A percentile compares a stretch with the other conserved stretches of the same genome.
Evolutionary conservation across 169 alveolate genomes (phyloP).

Genomic region (Plasmodium adleri): DNA sequence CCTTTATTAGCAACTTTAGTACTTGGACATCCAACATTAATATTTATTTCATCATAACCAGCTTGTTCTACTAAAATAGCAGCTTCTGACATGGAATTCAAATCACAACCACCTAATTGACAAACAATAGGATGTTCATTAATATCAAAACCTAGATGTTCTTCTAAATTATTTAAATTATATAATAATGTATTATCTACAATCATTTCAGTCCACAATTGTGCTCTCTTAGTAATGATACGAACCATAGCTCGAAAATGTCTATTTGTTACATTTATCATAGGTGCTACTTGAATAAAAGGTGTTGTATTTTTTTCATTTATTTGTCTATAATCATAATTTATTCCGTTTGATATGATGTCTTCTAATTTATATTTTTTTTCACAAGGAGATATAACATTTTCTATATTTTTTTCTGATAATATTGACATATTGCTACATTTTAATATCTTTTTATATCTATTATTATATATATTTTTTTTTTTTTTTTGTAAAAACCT

Average conservation of each 20-base stretch:
- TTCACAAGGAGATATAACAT: constrained; percentile 21
- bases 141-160: constrained; percentile 79
- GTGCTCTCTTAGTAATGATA: constrained; percentile 88
- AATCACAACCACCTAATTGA: constrained; percentile 96
- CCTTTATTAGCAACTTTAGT: constrained; percentile 91
- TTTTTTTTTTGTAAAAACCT: too few species aligned
- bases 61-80: constrained; percentile 89
- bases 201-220: constrained; percentile 95
- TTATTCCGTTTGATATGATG: constrained; percentile 10
- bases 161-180: constrained; percentile 73
- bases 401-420: constrained; percentile 19
- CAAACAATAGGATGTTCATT: constrained; percentile 91
- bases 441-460: neutral
- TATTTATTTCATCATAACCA: constrained; percentile 95
- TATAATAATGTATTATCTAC: constrained; percentile 89
- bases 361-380: constrained; percentile 38
- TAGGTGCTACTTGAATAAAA: constrained; percentile 94
- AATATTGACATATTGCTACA: constrained; percentile 18
- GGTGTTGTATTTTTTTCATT: constrained; percentile 48
- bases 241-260: constrained; percentile 90
- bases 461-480: too few species aligned
- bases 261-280: constrained; percentile 95
- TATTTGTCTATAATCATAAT: constrained; percentile 7
- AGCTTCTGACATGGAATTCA: constrained; percentile 91
- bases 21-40: constrained; percentile 96